Base-by-base conservation (phyloP, 768 basidiomycete species). In the Tephrocybe rancida region DNA sequence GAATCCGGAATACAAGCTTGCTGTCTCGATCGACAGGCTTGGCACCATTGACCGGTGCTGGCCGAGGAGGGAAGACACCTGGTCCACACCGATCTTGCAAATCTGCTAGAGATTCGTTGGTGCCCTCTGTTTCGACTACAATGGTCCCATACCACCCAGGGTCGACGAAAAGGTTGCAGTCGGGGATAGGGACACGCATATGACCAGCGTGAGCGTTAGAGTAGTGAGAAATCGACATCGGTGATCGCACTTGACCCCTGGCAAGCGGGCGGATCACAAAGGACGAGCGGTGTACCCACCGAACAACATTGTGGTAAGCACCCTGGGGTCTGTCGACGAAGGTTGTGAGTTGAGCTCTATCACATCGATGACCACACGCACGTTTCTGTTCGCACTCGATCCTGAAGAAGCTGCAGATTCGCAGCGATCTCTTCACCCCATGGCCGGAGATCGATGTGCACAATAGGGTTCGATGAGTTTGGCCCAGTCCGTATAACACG, bases 81-180 rank as follows among this genome's bases (percentile, higher is more conserved):
- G 79, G 79, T 1, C 87, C 82, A 68, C 90, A 91, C 3, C 91
- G 80, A 44, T 76, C 79, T 59, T 88, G 87, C 56, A 95, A 74
- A 68, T 93, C 92, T 18, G 80, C 83, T 22, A 92, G 78, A 9
- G 88, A 85, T 63, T 95, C 92, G 64, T 92, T 88, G 38, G 92
- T 94, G 34, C 91, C 91, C 65, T 93, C 90, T 10, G 89, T 85
- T 73, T 95, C 92, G 22, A 95, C 80, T 24, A 94, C 81, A 41
- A 95, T 80, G 0, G 81, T 87, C 3, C 92, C 92, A 61, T 86
- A 88, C 92, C 92, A 95, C 37, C 87, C 86, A 3, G 85, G 71
- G 64, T 94, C 90, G 13, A 93, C 82, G 37, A 77, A 78, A 49
- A 85, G 75, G 16, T 75, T 76, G 2, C 78, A 70, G 4, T 79